Conservation (phyloP, 2,329 filamentous ascomycete species). For the Xylariaceae sp. region DNA sequence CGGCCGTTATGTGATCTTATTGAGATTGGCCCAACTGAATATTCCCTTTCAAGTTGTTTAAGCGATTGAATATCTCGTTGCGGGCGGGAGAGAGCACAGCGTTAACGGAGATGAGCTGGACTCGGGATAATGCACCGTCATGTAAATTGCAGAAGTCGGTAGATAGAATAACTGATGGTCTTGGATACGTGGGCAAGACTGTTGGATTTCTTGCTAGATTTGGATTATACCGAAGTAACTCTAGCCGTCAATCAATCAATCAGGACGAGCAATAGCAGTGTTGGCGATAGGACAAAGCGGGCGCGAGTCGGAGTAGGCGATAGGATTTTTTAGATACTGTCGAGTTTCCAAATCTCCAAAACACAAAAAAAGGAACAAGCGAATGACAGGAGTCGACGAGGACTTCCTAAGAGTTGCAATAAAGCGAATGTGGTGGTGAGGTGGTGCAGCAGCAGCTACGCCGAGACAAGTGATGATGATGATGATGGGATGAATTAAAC, state of each 20-base stretch:
- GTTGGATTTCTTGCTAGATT: slow-evolving; percentile 4
- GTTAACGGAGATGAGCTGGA: slow-evolving; percentile 27
- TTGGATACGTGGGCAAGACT: slow-evolving; percentile 3
- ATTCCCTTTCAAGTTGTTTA: slow-evolving; percentile 35
- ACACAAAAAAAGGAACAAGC: slow-evolving; percentile 56
- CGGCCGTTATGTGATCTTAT: slow-evolving; percentile 8
- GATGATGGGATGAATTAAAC: slow-evolving; percentile 32
- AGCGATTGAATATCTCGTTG: slow-evolving; percentile 35
- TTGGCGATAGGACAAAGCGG: slow-evolving; percentile 21
- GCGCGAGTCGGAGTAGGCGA: slow-evolving; percentile 17
- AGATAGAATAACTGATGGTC: slow-evolving; percentile 19
- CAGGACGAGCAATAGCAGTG: slow-evolving; percentile 12
- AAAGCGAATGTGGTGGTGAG: slow-evolving; percentile 50
- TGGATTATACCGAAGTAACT: slow-evolving; percentile 3
- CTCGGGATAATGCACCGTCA: slow-evolving; percentile 25
- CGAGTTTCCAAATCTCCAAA: slow-evolving; percentile 39
- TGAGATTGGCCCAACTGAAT: slow-evolving; percentile 21
- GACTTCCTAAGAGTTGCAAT: slow-evolving; percentile 57
- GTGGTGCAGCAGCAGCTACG: slow-evolving; percentile 38
- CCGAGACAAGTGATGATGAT: slow-evolving; percentile 36
- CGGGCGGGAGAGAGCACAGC: slow-evolving; percentile 24
- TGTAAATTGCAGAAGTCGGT: slow-evolving; percentile 15
- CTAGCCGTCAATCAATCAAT: slow-evolving; percentile 16
- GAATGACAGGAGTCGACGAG: slow-evolving; percentile 73
- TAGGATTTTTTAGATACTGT: slow-evolving; percentile 31